phyloP scores from a whole-genome alignment of 1,284 basidiomycete species.

The Bondarzewia mesenterica region DNA sequence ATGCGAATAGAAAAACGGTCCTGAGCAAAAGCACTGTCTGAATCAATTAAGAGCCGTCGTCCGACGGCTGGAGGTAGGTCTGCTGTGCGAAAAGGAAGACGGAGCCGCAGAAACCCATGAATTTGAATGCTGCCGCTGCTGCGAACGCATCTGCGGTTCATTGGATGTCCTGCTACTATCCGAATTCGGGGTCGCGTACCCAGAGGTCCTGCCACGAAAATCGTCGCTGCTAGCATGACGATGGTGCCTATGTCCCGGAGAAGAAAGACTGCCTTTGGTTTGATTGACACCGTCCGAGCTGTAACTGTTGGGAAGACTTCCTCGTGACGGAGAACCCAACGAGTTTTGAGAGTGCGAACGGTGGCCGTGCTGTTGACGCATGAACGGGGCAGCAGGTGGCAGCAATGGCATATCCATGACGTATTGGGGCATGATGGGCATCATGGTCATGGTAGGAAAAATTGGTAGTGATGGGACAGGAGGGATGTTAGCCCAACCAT shows the following conservation, averaged over 20 bases:
- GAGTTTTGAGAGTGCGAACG: slow-evolving; percentile 13
- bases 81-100: not conserved
- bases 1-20: too few species aligned
- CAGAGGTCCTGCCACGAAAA: not conserved
- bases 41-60: not conserved
- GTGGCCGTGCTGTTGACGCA: slow-evolving; percentile 46
- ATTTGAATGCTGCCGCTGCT: not conserved
- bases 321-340: slow-evolving; percentile 1
- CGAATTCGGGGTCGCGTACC: not conserved
- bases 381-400: slow-evolving; percentile 69
- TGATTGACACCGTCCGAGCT: slow-evolving; percentile 8
- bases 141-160: not conserved
- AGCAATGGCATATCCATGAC: slow-evolving; percentile 48
- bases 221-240: slow-evolving; percentile 13
- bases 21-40: not conserved
- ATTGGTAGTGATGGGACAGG: slow-evolving; percentile 18
- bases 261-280: not conserved
- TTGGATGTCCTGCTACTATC: not conserved
- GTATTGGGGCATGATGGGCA: slow-evolving; percentile 25
- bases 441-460: slow-evolving; percentile 23
- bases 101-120: not conserved
- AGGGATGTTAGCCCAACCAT: slow-evolving; percentile 25
- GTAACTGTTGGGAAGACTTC: slow-evolving; percentile 3
- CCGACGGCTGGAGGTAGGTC: not conserved
- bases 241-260: slow-evolving; percentile 1